phyloP scores from a whole-genome alignment of 1,284 basidiomycete genomes.

The Rhodotorula sp. region DNA sequence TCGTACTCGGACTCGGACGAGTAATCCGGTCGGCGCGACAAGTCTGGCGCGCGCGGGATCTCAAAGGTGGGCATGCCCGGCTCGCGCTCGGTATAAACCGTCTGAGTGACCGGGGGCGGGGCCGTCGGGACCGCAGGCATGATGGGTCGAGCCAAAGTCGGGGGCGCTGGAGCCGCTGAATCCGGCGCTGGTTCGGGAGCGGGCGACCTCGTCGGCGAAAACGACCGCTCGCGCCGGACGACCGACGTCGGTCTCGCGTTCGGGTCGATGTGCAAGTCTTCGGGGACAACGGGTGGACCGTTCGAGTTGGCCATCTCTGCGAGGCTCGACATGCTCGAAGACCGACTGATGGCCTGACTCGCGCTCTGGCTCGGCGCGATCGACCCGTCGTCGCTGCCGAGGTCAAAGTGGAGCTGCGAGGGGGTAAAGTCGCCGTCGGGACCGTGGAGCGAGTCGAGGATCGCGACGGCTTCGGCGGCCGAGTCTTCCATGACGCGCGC shows the following conservation, averaged over 20 bases:
- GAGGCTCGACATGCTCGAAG: constrained; percentile 36
- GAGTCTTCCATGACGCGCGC: constrained; percentile 50
- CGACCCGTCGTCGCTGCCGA: constrained; percentile 43
- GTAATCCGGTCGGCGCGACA: constrained; percentile 22
- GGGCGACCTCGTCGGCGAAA: not conserved
- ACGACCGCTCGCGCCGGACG: constrained; percentile 1
- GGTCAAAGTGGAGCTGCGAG: constrained; percentile 22
- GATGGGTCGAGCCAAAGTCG: constrained; percentile 12
- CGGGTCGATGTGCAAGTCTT: constrained; percentile 14
- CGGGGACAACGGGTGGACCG: constrained; percentile 16
- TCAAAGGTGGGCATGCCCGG: constrained; percentile 34
- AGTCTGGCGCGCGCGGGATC: constrained; percentile 36
- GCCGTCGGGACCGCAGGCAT: constrained; percentile 35
- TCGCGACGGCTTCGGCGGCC: constrained; percentile 48
- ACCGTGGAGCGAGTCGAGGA: constrained; percentile 45
- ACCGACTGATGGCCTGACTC: constrained; percentile 46
- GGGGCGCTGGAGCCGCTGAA: not conserved
- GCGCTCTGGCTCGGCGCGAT: constrained; percentile 51
- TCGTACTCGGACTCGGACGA: constrained; percentile 26
- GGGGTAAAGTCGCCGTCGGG: constrained; percentile 19
- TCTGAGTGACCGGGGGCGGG: constrained; percentile 22
- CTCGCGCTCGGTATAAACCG: constrained; percentile 23
- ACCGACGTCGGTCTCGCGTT: constrained; percentile 1
- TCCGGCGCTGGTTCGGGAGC: not conserved
- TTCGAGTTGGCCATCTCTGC: constrained; percentile 4